These are phyloP conservation scores for Triticum dicoccoides DNA, from an alignment of 176 grass and related monocot genomes.

Conservation along the genomic window DNA sequence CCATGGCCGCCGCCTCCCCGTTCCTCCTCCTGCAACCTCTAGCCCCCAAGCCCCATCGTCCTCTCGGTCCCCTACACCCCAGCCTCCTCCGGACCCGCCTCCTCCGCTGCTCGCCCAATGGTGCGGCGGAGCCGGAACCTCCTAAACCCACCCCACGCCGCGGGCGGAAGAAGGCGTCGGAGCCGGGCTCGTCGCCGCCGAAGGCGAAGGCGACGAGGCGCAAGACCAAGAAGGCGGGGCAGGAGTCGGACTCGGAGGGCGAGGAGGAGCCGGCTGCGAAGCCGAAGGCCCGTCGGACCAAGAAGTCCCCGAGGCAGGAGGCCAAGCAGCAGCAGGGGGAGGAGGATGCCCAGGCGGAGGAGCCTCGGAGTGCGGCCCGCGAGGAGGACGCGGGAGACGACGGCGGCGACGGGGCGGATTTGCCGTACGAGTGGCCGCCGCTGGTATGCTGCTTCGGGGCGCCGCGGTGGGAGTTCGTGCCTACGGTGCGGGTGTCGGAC, in stretches of 20 bases:
- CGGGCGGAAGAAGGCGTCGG: slow-evolving; percentile 42
- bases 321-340: slow-evolving; percentile 11
- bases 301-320: slow-evolving; percentile 31
- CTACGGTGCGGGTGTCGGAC: slow-evolving; percentile 79
- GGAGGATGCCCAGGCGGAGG: not conserved
- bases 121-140: slow-evolving; percentile 34
- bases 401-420: slow-evolving; percentile 26
- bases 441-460: slow-evolving; percentile 83
- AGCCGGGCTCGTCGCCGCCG: not conserved
- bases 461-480: slow-evolving; percentile 78
- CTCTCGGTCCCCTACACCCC: not conserved
- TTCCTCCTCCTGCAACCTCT: slow-evolving; percentile 19
- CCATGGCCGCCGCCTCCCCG: slow-evolving; percentile 39
- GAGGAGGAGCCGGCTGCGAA: slow-evolving; percentile 20
- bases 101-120: slow-evolving; percentile 36
- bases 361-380: not conserved
- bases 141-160: slow-evolving; percentile 30
- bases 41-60: slow-evolving; percentile 11
- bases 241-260: slow-evolving; percentile 15
- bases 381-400: not conserved
- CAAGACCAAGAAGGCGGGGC: slow-evolving; percentile 21
- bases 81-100: not conserved
- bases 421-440: slow-evolving; percentile 43
- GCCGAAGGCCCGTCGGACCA: slow-evolving; percentile 26
- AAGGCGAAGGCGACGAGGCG: slow-evolving; percentile 27